phyloP scores from a whole-genome alignment of 805 yeast genomes.

The Scheffersomyces amazonensis region DNA sequence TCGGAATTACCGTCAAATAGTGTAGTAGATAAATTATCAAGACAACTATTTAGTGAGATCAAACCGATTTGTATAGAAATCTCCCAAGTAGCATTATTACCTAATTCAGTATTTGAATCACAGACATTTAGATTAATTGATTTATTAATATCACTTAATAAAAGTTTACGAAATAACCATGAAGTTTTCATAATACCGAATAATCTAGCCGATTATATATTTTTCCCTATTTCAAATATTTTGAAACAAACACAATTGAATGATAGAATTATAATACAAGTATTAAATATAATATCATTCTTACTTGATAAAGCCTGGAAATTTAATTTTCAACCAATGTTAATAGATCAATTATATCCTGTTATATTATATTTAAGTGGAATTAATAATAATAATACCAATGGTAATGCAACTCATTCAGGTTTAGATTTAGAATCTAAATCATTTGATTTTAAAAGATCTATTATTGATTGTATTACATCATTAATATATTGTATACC shows the following conservation, averaged over 20 bases:
- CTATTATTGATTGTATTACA: slow-evolving; percentile 12
- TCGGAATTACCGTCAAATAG: not conserved
- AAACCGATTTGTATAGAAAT: slow-evolving; percentile 31
- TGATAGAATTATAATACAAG: slow-evolving; percentile 15
- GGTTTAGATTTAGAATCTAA: slow-evolving; percentile 5
- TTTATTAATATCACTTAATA: slow-evolving; percentile 3
- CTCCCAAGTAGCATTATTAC: slow-evolving; percentile 17
- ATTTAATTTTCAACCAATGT: slow-evolving; percentile 13
- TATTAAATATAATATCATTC: slow-evolving; percentile 27
- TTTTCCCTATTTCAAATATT: slow-evolving; percentile 35
- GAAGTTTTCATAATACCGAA: slow-evolving; percentile 20
- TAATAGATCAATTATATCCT: slow-evolving; percentile 36
- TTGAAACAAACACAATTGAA: slow-evolving; percentile 24
- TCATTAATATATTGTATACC: not conserved
- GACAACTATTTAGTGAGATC: slow-evolving; percentile 23
- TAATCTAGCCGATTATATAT: slow-evolving; percentile 39
- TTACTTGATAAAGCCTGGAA: slow-evolving; percentile 30
- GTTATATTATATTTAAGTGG: slow-evolving; percentile 23
- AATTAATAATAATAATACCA: too few relatives aligned
- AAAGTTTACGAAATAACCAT: not conserved
- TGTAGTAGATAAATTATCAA: slow-evolving; percentile 11
- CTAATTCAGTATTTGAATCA: slow-evolving; percentile 4
- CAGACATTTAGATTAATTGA: not conserved
- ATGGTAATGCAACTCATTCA: too few relatives aligned
- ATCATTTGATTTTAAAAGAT: slow-evolving; percentile 12